Percentiles rank a stretch among this genome's conserved stretches.
phyloP scores from a whole-genome alignment of 75 land plant species.

The Picea sitchensis region DNA sequence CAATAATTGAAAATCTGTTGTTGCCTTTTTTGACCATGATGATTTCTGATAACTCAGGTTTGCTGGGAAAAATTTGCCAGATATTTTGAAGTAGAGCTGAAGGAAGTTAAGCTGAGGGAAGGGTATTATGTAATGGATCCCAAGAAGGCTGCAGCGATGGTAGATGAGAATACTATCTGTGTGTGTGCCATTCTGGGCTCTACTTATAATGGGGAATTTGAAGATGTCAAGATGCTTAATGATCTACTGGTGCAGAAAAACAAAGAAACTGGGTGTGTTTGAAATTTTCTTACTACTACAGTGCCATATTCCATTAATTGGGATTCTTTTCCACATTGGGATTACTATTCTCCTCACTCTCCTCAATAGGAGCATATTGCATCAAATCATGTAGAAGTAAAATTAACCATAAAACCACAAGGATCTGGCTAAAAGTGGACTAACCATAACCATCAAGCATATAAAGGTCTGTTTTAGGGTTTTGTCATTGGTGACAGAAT shows the following conservation, averaged over 20 bases:
- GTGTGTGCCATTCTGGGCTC: constrained; percentile 61
- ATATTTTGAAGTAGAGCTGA: constrained; percentile 62
- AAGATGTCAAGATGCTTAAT: constrained; percentile 59
- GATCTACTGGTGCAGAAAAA: constrained; percentile 51
- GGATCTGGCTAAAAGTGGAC: too few species aligned
- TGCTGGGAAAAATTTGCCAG: constrained; percentile 74
- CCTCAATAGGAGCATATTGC: too few species aligned
- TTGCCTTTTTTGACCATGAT: neutral
- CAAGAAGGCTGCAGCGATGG: constrained; percentile 47
- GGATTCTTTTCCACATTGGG: too few species aligned
- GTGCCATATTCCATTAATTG: too few species aligned
- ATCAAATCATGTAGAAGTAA: too few species aligned
- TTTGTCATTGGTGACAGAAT: too few species aligned
- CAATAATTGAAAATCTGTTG: neutral
- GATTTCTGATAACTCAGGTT: constrained; percentile 28
- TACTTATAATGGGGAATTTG: constrained; percentile 67
- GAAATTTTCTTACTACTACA: too few species aligned
- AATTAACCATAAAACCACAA: too few species aligned
- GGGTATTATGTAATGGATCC: constrained; percentile 62
- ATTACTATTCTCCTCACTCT: too few species aligned
- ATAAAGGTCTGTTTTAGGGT: too few species aligned
- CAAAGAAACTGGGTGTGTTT: constrained; percentile 51
- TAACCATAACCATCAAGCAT: too few species aligned
- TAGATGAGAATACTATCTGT: constrained; percentile 66
- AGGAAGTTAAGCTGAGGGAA: constrained; percentile 52